A percentile compares a stretch with the other conserved stretches of the same genome.
Conservation (phyloP, 345 rosid species). For the Erysimum cheiranthoides region DNA sequence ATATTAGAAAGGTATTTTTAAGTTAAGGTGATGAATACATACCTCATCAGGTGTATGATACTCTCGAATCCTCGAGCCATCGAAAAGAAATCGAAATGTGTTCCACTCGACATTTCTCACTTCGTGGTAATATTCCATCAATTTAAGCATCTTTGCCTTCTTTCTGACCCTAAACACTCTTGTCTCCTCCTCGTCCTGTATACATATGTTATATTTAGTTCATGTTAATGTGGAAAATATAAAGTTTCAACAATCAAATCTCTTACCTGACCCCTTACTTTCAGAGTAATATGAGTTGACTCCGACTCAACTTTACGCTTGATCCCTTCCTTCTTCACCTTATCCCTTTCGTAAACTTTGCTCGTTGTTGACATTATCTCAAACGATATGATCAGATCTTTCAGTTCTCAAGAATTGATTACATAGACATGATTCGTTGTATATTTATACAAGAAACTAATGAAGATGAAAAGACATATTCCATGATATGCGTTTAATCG, state of each 20-base stretch:
- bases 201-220: not conserved
- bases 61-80: not conserved
- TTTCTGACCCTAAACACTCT: not conserved
- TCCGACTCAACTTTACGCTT: not conserved
- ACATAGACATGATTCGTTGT: too few species aligned
- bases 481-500: too few species aligned
- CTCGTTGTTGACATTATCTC: too few species aligned
- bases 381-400: not conserved
- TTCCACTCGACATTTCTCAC: not conserved
- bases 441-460: not conserved
- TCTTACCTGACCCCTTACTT: not conserved
- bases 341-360: not conserved
- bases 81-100: not conserved
- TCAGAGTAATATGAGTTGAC: conserved; percentile 1
- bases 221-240: not conserved
- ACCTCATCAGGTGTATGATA: conserved; percentile 8
- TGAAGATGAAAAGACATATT: conserved; percentile 5
- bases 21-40: not conserved
- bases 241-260: conserved; percentile 3
- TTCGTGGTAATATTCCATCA: not conserved
- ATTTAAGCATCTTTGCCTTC: not conserved
- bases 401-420: not conserved
- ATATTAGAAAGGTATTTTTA: not conserved
- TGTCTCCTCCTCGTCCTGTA: not conserved
- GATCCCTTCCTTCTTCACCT: not conserved